Percentiles rank a stretch among this genome's conserved stretches.
Conservation (phyloP, 306 rosid species). For the Inga laurina region DNA sequence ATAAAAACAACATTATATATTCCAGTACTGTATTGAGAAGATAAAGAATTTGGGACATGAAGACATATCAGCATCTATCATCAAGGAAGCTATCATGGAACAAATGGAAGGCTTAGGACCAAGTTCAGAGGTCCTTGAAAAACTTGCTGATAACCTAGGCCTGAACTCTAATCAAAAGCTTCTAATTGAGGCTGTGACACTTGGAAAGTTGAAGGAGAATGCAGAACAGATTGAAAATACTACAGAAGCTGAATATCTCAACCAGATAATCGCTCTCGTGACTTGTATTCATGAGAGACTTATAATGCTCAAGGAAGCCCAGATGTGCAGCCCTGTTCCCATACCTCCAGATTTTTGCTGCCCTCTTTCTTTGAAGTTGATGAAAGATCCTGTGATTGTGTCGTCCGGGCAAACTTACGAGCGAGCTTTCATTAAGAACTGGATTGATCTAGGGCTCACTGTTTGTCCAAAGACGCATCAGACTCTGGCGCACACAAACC, state of each 20-base stretch:
- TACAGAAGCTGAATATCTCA: conserved; percentile 66
- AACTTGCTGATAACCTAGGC: conserved; percentile 55
- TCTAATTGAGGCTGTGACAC: conserved; percentile 78
- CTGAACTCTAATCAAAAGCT: conserved; percentile 63
- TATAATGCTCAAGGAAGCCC: conserved; percentile 55
- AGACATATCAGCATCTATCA: conserved; percentile 48
- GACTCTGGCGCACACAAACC: conserved; percentile 64
- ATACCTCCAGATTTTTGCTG: conserved; percentile 83
- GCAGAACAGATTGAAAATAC: conserved; percentile 65
- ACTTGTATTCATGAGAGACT: conserved; percentile 54
- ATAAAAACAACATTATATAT: not conserved
- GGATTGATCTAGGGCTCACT: conserved; percentile 76
- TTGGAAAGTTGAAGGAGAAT: conserved; percentile 68
- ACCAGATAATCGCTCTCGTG: conserved; percentile 54
- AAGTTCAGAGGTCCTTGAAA: conserved; percentile 52
- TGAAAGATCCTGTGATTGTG: conserved; percentile 93
- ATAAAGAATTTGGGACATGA: conserved; percentile 29
- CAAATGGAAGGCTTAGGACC: conserved; percentile 56
- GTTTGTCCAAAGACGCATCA: conserved; percentile 90
- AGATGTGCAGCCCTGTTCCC: conserved; percentile 53
- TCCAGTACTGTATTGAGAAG: not conserved
- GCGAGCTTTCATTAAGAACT: conserved; percentile 67
- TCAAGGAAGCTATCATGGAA: conserved; percentile 55
- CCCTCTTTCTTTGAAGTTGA: conserved; percentile 86
- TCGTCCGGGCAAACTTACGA: conserved; percentile 93